Base-by-base conservation (phyloP, 768 basidiomycete species). In the Lyophyllum decastes region DNA sequence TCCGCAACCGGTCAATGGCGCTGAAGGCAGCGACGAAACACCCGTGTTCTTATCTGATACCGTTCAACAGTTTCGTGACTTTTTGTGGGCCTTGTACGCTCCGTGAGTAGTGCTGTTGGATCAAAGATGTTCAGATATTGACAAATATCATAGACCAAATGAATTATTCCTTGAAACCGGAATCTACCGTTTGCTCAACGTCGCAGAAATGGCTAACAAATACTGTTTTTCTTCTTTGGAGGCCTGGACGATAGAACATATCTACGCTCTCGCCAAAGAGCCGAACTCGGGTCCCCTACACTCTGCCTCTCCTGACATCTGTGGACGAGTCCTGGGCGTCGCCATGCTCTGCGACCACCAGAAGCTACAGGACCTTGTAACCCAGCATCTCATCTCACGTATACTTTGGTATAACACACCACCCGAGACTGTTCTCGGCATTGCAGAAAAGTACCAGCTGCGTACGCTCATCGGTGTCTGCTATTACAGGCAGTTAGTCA, bases 321-420 rank as follows among this genome's bases (percentile, higher is more conserved):
- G 78, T 60, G 76, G 80, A 24, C 76, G 78, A 16, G 69, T 83
- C 27, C 73, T 89, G 46, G 72, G 78, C 35, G 72, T 88, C 34
- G 83, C 86, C 0, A 76, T 80, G 26, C 70, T 76, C 50, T 82
- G 82, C 59, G 67, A 74, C 40, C 80, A 86, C 55, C 64, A 72
- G 40, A 72, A 66, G 21, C 76, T 89, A 35, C 71, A 80, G 34
- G 75, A 77, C 24, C 72, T 83, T 5, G 73, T 85, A 65, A 73
- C 78, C 47, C 72, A 77, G 40, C 75, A 78, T 40, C 74, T 86
- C 51, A 78, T 87, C 62, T 74, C 76, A 25, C 73, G 72, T 40
- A 82, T 84, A 21, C 73, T 84, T 35, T 86, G 83, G 76, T 82
- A 82, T 54, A 78, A 80, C 49, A 76, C 74, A 25, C 59, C 81